Evolutionary conservation across 257 asterid genomes (phyloP).

Genomic region (Penstemon davidsonii): DNA sequence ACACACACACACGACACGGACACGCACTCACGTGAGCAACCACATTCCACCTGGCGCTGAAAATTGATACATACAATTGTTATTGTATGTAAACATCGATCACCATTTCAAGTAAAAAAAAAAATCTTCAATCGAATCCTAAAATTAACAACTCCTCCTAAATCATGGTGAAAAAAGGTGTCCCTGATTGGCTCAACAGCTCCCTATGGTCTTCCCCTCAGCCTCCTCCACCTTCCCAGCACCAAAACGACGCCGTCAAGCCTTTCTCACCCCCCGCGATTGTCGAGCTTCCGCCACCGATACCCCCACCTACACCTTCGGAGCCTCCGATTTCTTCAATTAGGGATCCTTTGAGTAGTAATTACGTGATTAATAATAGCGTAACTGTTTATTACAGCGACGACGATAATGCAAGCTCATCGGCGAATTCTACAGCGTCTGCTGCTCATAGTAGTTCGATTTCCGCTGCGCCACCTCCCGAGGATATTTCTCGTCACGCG

Average conservation of each 20-base stretch:
- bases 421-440: constrained; percentile 37
- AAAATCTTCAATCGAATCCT: background rate
- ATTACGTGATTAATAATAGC: constrained; percentile 29
- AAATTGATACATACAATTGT: too few species aligned
- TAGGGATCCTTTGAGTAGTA: constrained; percentile 59
- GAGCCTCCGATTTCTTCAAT: constrained; percentile 39
- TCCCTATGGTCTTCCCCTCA: constrained; percentile 69
- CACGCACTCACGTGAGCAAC: background rate
- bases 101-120: background rate
- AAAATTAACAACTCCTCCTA: background rate
- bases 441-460: constrained; percentile 35
- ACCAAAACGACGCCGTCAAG: constrained; percentile 29
- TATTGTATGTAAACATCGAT: background rate
- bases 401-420: constrained; percentile 50
- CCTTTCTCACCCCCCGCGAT: constrained; percentile 26
- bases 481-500: constrained; percentile 64
- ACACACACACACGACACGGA: background rate
- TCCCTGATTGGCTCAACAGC: constrained; percentile 85
- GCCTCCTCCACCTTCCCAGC: constrained; percentile 29
- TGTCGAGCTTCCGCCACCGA: constrained; percentile 38
- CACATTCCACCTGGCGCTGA: too few species aligned
- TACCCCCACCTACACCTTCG: constrained; percentile 41
- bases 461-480: constrained; percentile 29
- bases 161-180: constrained; percentile 42
- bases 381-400: constrained; percentile 35